Percentiles rank a stretch among this genome's conserved stretches.
Conservation (phyloP, 352 stramenopile species). For the Phytopythium chamaehyphon region DNA sequence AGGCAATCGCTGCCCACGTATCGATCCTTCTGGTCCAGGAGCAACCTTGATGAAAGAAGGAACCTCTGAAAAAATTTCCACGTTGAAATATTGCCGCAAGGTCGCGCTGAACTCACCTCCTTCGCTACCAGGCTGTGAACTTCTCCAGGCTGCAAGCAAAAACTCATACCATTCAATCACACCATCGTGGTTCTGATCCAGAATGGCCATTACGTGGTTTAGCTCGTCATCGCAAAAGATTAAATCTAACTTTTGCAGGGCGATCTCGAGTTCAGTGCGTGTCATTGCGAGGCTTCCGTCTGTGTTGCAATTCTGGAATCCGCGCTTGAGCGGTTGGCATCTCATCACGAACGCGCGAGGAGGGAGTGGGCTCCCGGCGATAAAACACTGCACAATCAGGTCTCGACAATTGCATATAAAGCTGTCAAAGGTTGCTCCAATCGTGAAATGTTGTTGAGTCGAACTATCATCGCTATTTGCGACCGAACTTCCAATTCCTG, state of each 20-base stretch:
- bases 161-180: constrained; percentile 48
- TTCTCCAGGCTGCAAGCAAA: constrained; percentile 27
- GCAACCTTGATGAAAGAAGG: constrained; percentile 30
- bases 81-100: constrained; percentile 25
- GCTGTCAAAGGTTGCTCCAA: constrained; percentile 17
- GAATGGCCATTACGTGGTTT: constrained; percentile 18
- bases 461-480: neutral
- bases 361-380: constrained; percentile 13
- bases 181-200: constrained; percentile 33
- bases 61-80: constrained; percentile 40
- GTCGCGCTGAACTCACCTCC: neutral
- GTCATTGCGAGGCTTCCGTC: constrained; percentile 29
- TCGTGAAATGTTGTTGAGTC: neutral
- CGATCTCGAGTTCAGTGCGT: constrained; percentile 41
- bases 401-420: constrained; percentile 17
- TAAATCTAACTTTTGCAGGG: constrained; percentile 48
- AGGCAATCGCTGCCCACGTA: neutral
- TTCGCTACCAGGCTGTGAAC: constrained; percentile 12
- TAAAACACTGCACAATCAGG: constrained; percentile 14
- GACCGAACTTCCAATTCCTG: neutral
- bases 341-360: constrained; percentile 24
- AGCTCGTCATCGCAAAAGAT: constrained; percentile 27
- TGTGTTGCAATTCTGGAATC: constrained; percentile 35
- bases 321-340: constrained; percentile 43
- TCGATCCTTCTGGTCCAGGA: constrained; percentile 2